Conservation (phyloP, 2,329 filamentous ascomycete species). For the Alternaria novae-zelandiae region DNA sequence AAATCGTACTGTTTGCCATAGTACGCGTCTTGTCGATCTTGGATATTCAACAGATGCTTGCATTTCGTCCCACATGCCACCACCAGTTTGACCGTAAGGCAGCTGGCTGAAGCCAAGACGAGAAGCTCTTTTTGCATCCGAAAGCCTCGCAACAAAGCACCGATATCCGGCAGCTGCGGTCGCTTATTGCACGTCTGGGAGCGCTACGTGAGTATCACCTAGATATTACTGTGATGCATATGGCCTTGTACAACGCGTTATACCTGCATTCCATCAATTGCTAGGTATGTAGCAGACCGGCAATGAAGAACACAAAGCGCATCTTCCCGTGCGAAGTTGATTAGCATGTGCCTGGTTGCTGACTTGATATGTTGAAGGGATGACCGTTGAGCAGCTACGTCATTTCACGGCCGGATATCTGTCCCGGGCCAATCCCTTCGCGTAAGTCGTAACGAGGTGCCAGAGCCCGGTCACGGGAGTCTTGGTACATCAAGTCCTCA, state of each 20-base stretch:
- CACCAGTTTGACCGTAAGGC: not conserved
- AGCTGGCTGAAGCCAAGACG: not conserved
- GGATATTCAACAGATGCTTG: not conserved
- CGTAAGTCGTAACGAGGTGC: constrained; percentile 15
- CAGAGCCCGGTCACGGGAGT: not conserved
- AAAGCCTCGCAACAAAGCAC: not conserved
- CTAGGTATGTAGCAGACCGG: not conserved
- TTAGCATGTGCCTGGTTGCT: not conserved
- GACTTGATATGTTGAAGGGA: not conserved
- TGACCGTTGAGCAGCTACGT: not conserved
- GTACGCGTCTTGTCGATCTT: not conserved
- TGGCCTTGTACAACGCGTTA: not conserved
- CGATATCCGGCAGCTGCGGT: not conserved
- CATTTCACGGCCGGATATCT: constrained; percentile 3
- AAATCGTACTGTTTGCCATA: not conserved
- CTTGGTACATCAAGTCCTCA: not conserved
- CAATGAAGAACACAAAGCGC: not conserved
- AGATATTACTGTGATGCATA: not conserved
- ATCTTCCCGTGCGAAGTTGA: not conserved
- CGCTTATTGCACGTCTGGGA: not conserved
- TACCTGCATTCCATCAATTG: not conserved
- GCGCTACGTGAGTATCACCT: not conserved
- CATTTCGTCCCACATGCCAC: not conserved
- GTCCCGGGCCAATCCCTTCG: constrained; percentile 3
- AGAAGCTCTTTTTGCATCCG: not conserved